phyloP scores from a whole-genome alignment of 306 rosid species.

The Quercus suber region DNA sequence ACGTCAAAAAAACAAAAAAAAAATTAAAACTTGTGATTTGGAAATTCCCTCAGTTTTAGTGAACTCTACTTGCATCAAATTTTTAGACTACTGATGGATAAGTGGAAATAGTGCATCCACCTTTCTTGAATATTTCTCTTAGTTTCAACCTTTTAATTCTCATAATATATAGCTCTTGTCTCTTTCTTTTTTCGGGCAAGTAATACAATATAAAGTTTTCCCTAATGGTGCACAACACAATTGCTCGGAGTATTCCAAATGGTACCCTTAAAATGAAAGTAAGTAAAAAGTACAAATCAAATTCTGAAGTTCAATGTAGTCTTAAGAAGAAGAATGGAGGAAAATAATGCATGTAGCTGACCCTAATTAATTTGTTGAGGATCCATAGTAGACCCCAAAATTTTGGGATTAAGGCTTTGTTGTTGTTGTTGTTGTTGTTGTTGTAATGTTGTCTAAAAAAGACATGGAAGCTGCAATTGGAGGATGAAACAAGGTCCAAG shows the following conservation, averaged over 20 bases:
- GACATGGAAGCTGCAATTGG: background rate
- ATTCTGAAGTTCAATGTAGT: background rate
- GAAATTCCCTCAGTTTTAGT: constrained; percentile 13
- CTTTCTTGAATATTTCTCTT: constrained; percentile 1
- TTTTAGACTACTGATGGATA: background rate
- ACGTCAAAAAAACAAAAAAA: too few species aligned
- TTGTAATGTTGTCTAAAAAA: background rate
- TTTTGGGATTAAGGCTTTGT: too few species aligned
- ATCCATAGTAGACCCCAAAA: too few species aligned
- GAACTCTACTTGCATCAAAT: background rate
- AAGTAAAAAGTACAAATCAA: background rate
- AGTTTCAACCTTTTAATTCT: background rate
- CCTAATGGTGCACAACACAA: background rate
- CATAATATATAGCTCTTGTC: background rate
- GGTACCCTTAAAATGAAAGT: background rate
- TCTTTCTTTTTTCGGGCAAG: background rate
- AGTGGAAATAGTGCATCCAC: constrained; percentile 4
- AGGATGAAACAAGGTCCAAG: background rate
- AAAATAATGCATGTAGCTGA: too few species aligned
- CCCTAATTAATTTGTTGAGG: too few species aligned
- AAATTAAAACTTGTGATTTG: background rate
- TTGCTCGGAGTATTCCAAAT: background rate
- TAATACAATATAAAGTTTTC: background rate
- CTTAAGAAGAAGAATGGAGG: background rate
- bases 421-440: too few species aligned